These are phyloP conservation scores for Trametes meyenii DNA, from an alignment of 768 basidiomycete species.

Conservation along the genomic window DNA sequence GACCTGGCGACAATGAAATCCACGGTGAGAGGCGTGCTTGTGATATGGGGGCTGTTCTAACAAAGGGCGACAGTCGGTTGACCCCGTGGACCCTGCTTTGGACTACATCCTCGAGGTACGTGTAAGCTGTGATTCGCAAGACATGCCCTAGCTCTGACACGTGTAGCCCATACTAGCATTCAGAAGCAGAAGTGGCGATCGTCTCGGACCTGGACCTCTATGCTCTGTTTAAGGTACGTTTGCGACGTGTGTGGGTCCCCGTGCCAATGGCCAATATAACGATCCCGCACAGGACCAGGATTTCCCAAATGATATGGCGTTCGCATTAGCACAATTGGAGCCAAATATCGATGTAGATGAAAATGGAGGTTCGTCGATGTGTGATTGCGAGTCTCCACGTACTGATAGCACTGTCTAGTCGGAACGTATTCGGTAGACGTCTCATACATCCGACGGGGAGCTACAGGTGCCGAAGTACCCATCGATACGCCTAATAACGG, in stretches of 20 bases:
- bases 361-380: neutral
- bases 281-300: neutral
- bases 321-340: neutral
- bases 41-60: neutral
- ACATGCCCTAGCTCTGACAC: neutral
- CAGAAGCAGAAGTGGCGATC: constrained; percentile 12
- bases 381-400: neutral
- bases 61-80: neutral
- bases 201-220: constrained; percentile 14
- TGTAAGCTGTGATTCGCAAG: too few species aligned
- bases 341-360: constrained; percentile 7
- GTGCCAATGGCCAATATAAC: neutral
- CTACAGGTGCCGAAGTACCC: neutral
- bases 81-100: constrained; percentile 14
- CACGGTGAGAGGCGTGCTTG: neutral
- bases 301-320: constrained; percentile 1
- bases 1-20: neutral
- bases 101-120: constrained; percentile 23
- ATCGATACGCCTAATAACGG: neutral
- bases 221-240: constrained; percentile 5
- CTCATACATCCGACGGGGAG: neutral
- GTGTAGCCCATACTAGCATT: neutral
- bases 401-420: neutral
- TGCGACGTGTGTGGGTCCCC: neutral
- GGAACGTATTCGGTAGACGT: constrained; percentile 1